Evolutionary conservation across 805 yeast species (phyloP).

Genomic region (Spencermartinsiella europaea): DNA sequence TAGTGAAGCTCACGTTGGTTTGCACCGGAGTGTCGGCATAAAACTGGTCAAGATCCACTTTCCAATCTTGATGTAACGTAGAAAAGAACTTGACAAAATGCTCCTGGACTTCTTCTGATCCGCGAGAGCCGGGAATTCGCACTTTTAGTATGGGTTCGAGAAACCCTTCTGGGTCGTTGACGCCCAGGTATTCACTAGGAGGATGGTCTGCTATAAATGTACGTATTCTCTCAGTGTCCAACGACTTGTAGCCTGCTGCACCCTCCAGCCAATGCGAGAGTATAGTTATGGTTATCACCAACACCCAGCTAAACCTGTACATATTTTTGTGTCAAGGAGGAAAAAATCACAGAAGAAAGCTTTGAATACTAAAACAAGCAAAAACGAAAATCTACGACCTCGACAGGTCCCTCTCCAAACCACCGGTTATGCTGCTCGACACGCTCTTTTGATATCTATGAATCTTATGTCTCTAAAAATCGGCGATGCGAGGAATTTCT

Average conservation of each 20-base stretch:
- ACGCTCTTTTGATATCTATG: too few species aligned
- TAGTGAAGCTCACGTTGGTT: conserved; percentile 30
- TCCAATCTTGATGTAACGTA: conserved; percentile 24
- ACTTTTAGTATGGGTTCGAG: conserved; percentile 30
- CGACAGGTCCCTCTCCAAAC: too few species aligned
- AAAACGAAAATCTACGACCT: too few species aligned
- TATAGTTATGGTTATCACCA: too few species aligned
- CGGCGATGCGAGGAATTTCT: too few species aligned
- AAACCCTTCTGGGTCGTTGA: conserved; percentile 19
- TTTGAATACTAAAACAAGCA: too few species aligned
- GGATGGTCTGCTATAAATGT: conserved; percentile 10
- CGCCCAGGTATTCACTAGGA: conserved; percentile 15
- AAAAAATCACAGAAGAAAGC: too few species aligned
- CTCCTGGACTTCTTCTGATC: conserved; percentile 35
- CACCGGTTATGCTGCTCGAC: too few species aligned
- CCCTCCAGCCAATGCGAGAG: too few species aligned
- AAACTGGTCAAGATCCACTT: conserved; percentile 28
- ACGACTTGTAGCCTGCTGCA: conserved; percentile 7
- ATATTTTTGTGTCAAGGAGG: too few species aligned
- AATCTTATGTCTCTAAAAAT: too few species aligned
- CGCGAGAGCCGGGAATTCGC: conserved; percentile 41
- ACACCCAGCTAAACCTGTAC: too few species aligned
- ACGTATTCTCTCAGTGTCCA: conserved; percentile 4
- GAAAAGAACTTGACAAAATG: conserved; percentile 36
- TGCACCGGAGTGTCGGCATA: conserved; percentile 36